Base-by-base conservation (phyloP, 805 yeast genomes). In the Lipomyces orientalis region DNA sequence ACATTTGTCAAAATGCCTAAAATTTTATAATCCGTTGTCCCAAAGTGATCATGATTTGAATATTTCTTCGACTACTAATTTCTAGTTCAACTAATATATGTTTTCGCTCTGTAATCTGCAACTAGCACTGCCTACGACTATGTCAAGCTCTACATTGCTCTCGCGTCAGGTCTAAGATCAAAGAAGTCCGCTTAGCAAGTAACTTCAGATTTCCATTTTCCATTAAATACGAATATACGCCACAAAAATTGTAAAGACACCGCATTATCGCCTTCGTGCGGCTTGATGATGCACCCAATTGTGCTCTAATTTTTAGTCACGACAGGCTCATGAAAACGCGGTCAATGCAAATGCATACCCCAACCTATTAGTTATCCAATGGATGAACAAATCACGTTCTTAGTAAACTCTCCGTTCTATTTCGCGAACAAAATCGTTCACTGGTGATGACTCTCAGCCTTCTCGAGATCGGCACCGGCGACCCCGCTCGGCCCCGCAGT, bases 401-500 rank as follows among this genome's bases (percentile, higher is more conserved):
- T 39, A 39, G 49, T 39, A 39, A 39, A 39, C 3, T 39, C 49
- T 39, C 49, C 49, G 3, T 14, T 39, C 49, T 3, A 39, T 39
- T 2, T 3, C 49, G 49, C 49, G 16, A 16, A 39, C 3, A 39
- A 25, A 39, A 39, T 39, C 49, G 49, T 39, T 39, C 49, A 39
- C 16, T 1, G 49, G 3, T 16, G 49, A 16, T 39, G 49, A 4
- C 49, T 39, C 49, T 39, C 49, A 39, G 16, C 12, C 3, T 39
- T 39, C 49, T 39, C 49, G 49, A 39, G 16, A 39, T 39, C 49
- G 12, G 16, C 49, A 3, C 49, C 49, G 3, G 49, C n/a, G n/a
- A 39, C n/a, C n/a, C 49, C 49, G n/a, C 49, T 39, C 49, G 49
- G 49, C 2, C 49, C 49, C 49, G 49, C 49, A 39, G 49, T 39